These are phyloP conservation scores for Elaeis guineensis DNA, from an alignment of 176 grass and related monocot species.

Conservation along the genomic window DNA sequence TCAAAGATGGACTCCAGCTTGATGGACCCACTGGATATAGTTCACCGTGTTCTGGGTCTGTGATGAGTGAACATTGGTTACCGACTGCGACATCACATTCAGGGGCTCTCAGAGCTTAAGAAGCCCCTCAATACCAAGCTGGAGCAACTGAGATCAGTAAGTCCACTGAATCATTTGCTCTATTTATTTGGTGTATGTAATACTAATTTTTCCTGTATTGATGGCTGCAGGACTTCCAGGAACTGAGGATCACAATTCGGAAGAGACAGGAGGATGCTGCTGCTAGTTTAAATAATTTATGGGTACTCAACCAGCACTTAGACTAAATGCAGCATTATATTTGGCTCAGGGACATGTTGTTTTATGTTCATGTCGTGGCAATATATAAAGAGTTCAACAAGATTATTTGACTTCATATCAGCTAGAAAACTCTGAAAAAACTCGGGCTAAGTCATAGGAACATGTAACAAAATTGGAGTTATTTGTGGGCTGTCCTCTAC, in stretches of 20 bases:
- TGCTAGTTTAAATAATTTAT: constrained; percentile 63
- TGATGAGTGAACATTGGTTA: neutral
- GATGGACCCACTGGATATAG: too few relatives aligned
- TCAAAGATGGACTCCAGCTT: too few relatives aligned
- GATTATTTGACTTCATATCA: too few relatives aligned
- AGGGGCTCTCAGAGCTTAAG: constrained; percentile 91
- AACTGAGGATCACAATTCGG: constrained; percentile 73
- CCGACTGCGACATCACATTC: constrained; percentile 15
- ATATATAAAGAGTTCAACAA: too few relatives aligned
- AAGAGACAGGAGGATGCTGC: constrained; percentile 91
- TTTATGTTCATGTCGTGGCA: too few relatives aligned
- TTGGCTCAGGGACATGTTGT: too few relatives aligned
- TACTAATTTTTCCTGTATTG: constrained; percentile 13
- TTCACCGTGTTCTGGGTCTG: neutral
- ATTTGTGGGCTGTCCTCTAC: too few relatives aligned
- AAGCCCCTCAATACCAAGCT: constrained; percentile 58
- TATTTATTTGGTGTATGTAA: constrained; percentile 13
- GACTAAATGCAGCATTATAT: too few relatives aligned
- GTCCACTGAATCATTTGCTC: constrained; percentile 1
- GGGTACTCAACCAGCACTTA: constrained; percentile 21
- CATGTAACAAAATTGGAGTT: too few relatives aligned
- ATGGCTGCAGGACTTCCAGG: constrained; percentile 67
- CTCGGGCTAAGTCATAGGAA: too few relatives aligned
- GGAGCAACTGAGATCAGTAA: constrained; percentile 61
- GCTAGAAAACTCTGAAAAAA: too few relatives aligned